phyloP scores from a whole-genome alignment of 208 protist genomes.

The Acanthamoeba triangularis region DNA sequence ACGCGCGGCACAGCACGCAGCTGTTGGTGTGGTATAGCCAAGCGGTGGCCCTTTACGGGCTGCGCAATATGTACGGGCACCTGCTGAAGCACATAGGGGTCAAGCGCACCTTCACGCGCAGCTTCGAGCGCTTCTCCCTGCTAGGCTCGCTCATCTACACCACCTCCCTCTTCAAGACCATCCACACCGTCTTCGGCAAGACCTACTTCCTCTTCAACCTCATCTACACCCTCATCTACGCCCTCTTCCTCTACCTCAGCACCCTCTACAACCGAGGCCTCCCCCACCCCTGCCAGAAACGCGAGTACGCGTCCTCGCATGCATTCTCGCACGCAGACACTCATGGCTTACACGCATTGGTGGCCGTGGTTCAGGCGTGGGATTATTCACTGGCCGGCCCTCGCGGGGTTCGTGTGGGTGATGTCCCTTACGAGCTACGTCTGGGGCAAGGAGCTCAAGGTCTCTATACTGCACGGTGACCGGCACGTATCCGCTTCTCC shows the following conservation, averaged over 20 bases:
- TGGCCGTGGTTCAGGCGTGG: not conserved
- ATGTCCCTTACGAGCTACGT: slow-evolving; percentile 49
- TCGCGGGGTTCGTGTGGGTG: slow-evolving; percentile 6
- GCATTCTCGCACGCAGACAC: not conserved
- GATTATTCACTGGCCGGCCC: slow-evolving; percentile 29
- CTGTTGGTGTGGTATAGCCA: slow-evolving; percentile 64
- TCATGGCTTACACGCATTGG: no score
- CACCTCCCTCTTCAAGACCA: slow-evolving; percentile 55
- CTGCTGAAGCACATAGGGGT: slow-evolving; percentile 54
- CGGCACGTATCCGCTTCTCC: not conserved
- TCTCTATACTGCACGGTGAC: slow-evolving; percentile 21
- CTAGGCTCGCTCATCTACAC: slow-evolving; percentile 60
- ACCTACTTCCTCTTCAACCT: slow-evolving; percentile 67
- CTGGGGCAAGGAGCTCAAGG: slow-evolving; percentile 52
- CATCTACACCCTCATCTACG: slow-evolving; percentile 15
- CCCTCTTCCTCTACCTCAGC: slow-evolving; percentile 40
- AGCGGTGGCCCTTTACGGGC: not conserved
- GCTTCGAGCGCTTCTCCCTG: slow-evolving; percentile 51
- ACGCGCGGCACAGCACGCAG: not conserved
- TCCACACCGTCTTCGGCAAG: slow-evolving; percentile 56
- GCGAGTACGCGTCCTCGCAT: not conserved
- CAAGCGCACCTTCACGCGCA: slow-evolving; percentile 48
- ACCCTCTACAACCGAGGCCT: slow-evolving; percentile 47
- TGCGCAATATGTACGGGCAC: slow-evolving; percentile 3
- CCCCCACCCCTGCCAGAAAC: slow-evolving; percentile 56